phyloP scores from a whole-genome alignment of 108 stramenopile species.

The Cyclotella sp. region DNA sequence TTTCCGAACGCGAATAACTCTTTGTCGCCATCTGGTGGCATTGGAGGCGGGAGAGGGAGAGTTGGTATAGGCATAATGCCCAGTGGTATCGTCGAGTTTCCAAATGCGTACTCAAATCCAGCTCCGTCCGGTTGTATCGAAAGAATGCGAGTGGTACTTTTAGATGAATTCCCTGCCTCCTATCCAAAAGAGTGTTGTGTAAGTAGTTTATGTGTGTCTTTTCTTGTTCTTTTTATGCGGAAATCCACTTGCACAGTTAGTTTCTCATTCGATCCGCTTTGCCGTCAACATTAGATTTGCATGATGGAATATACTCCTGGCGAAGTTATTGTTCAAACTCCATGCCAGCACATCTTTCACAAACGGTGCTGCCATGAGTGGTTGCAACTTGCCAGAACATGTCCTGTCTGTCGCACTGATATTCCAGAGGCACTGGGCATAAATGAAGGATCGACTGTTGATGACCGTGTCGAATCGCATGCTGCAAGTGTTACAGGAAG shows the following conservation, averaged over 20 bases:
- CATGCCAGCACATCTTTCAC: constrained; percentile 82
- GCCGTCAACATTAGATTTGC: constrained; percentile 57
- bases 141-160: constrained; percentile 39
- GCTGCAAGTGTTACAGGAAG: not conserved
- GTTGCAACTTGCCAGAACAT: constrained; percentile 72
- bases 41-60: constrained; percentile 31
- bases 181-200: constrained; percentile 72
- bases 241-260: not conserved
- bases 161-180: constrained; percentile 54
- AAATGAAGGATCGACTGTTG: constrained; percentile 21
- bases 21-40: constrained; percentile 19
- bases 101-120: constrained; percentile 56
- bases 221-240: not conserved
- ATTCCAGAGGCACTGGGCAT: constrained; percentile 50
- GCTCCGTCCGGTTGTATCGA: constrained; percentile 68
- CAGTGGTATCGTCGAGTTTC: constrained; percentile 54
- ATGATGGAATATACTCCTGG: constrained; percentile 63
- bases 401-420: constrained; percentile 74
- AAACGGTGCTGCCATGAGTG: constrained; percentile 76
- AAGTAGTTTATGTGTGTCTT: constrained; percentile 12
- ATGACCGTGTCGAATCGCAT: constrained; percentile 15
- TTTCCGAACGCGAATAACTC: constrained; percentile 53
- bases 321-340: constrained; percentile 70
- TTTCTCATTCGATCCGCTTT: not conserved
- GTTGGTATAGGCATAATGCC: constrained; percentile 14